These are phyloP conservation scores for Neopestalotiopsis clavispora DNA, from an alignment of 2,329 filamentous ascomycete species.

Conservation along the genomic window DNA sequence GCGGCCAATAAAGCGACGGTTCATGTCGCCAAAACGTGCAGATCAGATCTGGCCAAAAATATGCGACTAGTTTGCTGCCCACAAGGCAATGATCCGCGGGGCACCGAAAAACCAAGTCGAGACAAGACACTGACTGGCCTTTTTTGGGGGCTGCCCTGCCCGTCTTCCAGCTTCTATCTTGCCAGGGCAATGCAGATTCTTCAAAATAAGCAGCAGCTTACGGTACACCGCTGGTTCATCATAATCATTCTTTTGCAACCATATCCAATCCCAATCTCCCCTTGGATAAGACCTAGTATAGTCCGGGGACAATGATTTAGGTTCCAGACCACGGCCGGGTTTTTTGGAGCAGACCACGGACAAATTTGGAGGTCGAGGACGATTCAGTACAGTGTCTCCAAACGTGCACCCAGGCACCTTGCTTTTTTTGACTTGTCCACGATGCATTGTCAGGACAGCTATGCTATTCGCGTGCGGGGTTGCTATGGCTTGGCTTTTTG, in stretches of 20 bases:
- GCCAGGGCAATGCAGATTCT: no score
- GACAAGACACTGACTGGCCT: neutral
- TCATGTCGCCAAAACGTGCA: neutral
- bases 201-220: neutral
- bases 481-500: neutral
- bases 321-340: no score
- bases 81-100: constrained; percentile 7
- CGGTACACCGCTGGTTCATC: neutral
- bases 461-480: neutral
- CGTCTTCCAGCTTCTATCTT: neutral
- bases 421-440: no score
- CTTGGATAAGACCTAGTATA: neutral
- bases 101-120: neutral
- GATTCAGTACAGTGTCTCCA: no score
- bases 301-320: neutral
- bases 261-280: neutral
- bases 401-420: no score
- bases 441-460: neutral
- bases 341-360: no score
- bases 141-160: neutral
- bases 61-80: neutral
- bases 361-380: no score
- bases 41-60: neutral
- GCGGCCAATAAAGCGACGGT: neutral
- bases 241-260: neutral